Evolutionary conservation across 2,329 filamentous ascomycete genomes (phyloP).

Genomic region (Fusarium sp.): DNA sequence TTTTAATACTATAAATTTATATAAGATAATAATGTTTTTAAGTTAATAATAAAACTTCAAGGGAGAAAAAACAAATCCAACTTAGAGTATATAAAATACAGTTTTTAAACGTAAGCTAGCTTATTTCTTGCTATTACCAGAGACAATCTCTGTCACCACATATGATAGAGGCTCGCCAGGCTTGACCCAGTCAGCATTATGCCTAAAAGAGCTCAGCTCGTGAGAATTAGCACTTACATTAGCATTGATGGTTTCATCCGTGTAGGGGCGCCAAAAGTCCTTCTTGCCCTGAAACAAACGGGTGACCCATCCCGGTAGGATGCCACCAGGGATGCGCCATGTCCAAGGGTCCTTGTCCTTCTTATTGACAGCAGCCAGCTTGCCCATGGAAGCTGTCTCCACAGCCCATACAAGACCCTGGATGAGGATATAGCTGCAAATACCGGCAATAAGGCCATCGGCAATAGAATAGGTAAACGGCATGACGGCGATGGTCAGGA

Average conservation of each 20-base stretch:
- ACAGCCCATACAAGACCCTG: background rate
- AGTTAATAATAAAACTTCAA: too few species aligned
- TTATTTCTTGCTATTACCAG: background rate
- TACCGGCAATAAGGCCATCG: background rate
- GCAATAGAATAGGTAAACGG: background rate
- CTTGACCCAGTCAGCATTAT: background rate
- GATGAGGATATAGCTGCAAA: background rate
- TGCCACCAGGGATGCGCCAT: background rate
- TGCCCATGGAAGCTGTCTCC: background rate
- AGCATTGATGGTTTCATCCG: background rate
- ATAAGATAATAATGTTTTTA: too few species aligned
- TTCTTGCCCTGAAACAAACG: background rate
- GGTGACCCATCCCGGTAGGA: background rate
- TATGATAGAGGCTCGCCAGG: background rate
- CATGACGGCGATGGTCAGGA: background rate
- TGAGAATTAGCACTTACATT: background rate
- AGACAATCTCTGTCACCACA: background rate
- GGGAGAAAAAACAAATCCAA: too few species aligned
- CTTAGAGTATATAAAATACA: too few species aligned
- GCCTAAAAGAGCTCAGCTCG: background rate
- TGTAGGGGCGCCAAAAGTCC: background rate
- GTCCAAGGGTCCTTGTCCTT: background rate
- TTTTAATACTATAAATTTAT: too few species aligned
- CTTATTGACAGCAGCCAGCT: background rate
- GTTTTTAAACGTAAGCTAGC: too few species aligned